Evolutionary conservation across 1,284 basidiomycete species (phyloP).

Genomic region (Phellopilus nigrolimitatus): DNA sequence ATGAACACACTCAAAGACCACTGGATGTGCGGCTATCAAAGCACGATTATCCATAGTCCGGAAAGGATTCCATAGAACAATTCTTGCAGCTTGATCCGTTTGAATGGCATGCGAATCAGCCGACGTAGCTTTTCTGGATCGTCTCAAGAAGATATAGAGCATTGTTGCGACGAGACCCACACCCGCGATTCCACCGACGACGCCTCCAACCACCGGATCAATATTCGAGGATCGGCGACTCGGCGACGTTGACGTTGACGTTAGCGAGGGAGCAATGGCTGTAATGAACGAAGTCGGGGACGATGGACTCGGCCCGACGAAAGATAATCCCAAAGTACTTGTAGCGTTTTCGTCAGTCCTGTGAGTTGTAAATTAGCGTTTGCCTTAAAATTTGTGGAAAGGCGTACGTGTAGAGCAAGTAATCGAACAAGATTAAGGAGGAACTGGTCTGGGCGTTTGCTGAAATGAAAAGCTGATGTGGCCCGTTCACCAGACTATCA

Average conservation of each 20-base stretch:
- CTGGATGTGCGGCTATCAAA: no score
- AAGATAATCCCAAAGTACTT: no score
- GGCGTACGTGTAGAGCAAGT: conserved; percentile 14
- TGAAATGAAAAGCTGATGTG: conserved; percentile 1
- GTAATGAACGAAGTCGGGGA: no score
- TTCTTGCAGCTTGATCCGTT: no score
- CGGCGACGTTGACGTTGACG: no score
- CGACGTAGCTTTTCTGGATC: not conserved
- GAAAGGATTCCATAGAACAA: no score
- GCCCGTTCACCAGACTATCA: not conserved
- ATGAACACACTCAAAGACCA: no score
- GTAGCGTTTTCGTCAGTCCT: no score
- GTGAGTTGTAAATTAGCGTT: not conserved
- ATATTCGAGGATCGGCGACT: not conserved
- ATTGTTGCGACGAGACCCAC: not conserved
- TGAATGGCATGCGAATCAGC: no score
- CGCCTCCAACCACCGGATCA: not conserved
- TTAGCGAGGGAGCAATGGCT: no score
- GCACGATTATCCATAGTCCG: no score
- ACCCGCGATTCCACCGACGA: not conserved
- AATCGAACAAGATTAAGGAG: conserved; percentile 11
- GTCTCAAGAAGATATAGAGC: not conserved
- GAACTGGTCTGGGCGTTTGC: not conserved
- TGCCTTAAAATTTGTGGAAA: not conserved
- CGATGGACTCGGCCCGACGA: no score